These are phyloP conservation scores for Allomyces arbusculus DNA, from an alignment of 192 early-diverging fungal genomes.

Conservation along the genomic window DNA sequence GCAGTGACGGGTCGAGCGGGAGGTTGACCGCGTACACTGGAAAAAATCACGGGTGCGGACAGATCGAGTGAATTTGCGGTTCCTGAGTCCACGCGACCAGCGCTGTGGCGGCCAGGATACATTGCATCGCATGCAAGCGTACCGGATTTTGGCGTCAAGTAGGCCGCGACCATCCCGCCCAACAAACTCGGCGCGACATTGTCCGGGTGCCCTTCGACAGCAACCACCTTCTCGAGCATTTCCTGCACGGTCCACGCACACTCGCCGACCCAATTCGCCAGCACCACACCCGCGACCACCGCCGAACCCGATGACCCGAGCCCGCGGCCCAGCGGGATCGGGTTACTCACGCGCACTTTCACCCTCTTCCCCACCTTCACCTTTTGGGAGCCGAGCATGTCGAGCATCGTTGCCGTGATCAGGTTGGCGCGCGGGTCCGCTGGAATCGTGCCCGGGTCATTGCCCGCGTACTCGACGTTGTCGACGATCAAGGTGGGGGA, in stretches of 20 bases:
- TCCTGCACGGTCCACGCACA: slow-evolving; percentile 48
- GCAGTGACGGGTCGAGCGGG: slow-evolving; percentile 41
- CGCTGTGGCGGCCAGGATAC: slow-evolving; percentile 1
- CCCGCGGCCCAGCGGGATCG: slow-evolving; percentile 86
- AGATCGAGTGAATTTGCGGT: slow-evolving; percentile 13
- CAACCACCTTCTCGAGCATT: slow-evolving; percentile 75
- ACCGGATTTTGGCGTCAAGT: slow-evolving; percentile 30
- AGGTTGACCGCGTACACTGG: slow-evolving; percentile 19
- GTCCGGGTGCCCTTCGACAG: slow-evolving; percentile 94
- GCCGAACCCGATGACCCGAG: slow-evolving; percentile 93
- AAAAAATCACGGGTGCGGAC: slow-evolving; percentile 9
- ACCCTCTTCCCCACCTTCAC: too few relatives aligned
- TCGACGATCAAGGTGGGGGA: too few relatives aligned
- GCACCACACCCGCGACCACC: slow-evolving; percentile 74
- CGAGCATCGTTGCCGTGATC: slow-evolving; percentile 29
- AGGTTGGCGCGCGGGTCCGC: slow-evolving; percentile 59
- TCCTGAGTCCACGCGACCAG: slow-evolving; percentile 8
- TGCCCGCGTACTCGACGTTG: slow-evolving; percentile 19
- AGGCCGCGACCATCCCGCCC: slow-evolving; percentile 84
- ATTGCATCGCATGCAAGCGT: slow-evolving; percentile 1
- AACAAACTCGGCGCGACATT: slow-evolving; percentile 86
- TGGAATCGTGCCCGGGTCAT: slow-evolving; percentile 44
- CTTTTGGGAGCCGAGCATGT: too few relatives aligned
- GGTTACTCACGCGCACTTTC: slow-evolving; percentile 61
- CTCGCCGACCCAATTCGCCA: slow-evolving; percentile 54